Conservation (phyloP, 2,329 filamentous ascomycete species). For the Trichoderma afroharzianum region DNA sequence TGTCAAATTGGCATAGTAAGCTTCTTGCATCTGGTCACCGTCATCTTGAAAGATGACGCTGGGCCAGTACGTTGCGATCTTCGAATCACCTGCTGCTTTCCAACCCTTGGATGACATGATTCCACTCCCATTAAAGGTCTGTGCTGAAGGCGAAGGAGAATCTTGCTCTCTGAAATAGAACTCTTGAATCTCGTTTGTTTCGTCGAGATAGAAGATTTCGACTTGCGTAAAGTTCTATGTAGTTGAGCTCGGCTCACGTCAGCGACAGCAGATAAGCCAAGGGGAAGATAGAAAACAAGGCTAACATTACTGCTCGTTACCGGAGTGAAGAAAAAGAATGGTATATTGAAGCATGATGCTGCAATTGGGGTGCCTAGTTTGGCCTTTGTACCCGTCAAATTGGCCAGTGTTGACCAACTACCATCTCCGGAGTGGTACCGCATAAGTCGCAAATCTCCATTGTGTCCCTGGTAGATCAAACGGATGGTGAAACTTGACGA, state of each 20-base stretch:
- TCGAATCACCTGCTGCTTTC: background rate
- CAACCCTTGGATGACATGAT: background rate
- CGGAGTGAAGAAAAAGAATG: background rate
- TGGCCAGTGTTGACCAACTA: background rate
- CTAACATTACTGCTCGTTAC: background rate
- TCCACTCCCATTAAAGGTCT: background rate
- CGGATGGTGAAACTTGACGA: background rate
- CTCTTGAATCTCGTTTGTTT: background rate
- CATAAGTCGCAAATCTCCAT: background rate
- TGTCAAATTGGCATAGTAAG: background rate
- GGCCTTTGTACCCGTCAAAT: background rate
- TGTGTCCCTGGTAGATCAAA: background rate
- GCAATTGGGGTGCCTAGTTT: background rate
- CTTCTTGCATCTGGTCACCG: background rate
- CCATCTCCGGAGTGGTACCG: background rate
- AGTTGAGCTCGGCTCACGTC: background rate
- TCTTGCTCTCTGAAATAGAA: background rate
- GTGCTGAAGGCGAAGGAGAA: background rate
- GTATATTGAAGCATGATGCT: background rate
- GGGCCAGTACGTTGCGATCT: background rate
- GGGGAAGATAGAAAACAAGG: too few relatives aligned
- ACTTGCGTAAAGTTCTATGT: background rate
- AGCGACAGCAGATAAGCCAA: background rate
- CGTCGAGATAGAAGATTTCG: background rate
- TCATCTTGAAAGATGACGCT: background rate